A percentile compares a stretch with the other conserved stretches of the same genome.
These are phyloP conservation scores for Strobilomyces confusus DNA, from an alignment of 768 basidiomycete genomes.

Conservation along the genomic window DNA sequence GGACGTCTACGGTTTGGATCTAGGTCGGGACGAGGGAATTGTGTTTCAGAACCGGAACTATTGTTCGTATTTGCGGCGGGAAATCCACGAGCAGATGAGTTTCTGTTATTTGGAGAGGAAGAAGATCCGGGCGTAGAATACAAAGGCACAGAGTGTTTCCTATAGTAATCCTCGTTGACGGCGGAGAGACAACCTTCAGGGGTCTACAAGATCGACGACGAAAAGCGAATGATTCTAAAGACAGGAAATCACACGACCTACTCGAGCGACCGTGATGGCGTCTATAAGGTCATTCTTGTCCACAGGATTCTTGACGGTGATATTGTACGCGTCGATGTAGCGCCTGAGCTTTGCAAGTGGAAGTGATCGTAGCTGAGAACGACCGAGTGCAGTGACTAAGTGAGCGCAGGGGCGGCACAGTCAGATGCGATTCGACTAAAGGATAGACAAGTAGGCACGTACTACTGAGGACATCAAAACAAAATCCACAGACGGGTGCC, in stretches of 20 bases:
- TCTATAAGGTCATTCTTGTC: slow-evolving; percentile 82
- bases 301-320: slow-evolving; percentile 55
- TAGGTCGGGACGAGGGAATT: slow-evolving; percentile 64
- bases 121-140: slow-evolving; percentile 9
- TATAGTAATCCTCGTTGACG: slow-evolving; percentile 52
- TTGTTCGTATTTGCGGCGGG: slow-evolving; percentile 3
- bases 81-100: slow-evolving; percentile 10
- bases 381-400: slow-evolving; percentile 67
- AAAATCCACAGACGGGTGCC: slow-evolving; percentile 66
- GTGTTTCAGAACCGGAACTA: slow-evolving; percentile 26
- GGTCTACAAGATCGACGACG: slow-evolving; percentile 34
- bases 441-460: slow-evolving; percentile 18
- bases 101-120: slow-evolving; percentile 16
- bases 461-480: slow-evolving; percentile 70
- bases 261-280: slow-evolving; percentile 47
- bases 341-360: slow-evolving; percentile 61
- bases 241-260: slow-evolving; percentile 32
- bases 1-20: slow-evolving; percentile 40
- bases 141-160: slow-evolving; percentile 27
- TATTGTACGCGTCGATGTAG: slow-evolving; percentile 68
- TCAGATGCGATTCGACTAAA: not conserved
- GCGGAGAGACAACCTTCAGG: slow-evolving; percentile 58
- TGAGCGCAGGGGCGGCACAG: not conserved
- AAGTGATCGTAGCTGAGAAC: slow-evolving; percentile 49
- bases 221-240: not conserved